These are phyloP conservation scores for Neurospora sp. DNA, from an alignment of 495 filamentous ascomycete genomes.

Conservation along the genomic window DNA sequence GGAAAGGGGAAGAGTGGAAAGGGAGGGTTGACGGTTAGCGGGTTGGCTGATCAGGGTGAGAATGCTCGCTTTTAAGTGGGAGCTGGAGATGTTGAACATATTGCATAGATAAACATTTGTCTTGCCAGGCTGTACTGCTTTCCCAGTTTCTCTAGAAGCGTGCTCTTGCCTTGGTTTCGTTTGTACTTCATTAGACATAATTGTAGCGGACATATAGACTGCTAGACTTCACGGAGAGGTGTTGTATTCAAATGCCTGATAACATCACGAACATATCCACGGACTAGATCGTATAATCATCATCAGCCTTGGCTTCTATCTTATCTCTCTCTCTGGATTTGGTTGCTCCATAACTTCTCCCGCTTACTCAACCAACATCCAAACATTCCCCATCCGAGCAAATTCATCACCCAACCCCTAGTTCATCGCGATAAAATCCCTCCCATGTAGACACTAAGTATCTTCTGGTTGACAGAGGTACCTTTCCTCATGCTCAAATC, in stretches of 20 bases:
- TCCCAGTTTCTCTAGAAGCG: not conserved
- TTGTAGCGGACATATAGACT: not conserved
- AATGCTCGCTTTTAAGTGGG: slow-evolving; percentile 1
- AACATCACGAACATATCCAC: not conserved
- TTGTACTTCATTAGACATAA: not conserved
- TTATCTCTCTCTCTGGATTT: not conserved
- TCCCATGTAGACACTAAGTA: not conserved
- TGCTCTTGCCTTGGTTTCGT: not conserved
- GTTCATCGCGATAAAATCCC: not conserved
- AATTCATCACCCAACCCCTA: not conserved
- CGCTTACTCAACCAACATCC: not conserved
- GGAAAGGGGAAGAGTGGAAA: slow-evolving; percentile 8
- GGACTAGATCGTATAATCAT: not conserved
- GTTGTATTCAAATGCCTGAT: not conserved
- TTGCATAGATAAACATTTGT: not conserved
- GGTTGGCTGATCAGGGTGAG: not conserved
- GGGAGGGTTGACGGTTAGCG: not conserved
- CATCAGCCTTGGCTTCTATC: not conserved
- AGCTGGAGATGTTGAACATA: not conserved
- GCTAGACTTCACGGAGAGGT: not conserved
- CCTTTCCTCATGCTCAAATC: not conserved
- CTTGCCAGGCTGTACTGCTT: not conserved
- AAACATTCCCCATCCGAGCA: not conserved
- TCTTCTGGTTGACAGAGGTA: not conserved
- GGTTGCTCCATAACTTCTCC: not conserved